Evolutionary conservation across 192 early-diverging fungal genomes (phyloP), one percentile per base, ranked within the genome.

Genomic region (Backusella parvicylindrica): DNA sequence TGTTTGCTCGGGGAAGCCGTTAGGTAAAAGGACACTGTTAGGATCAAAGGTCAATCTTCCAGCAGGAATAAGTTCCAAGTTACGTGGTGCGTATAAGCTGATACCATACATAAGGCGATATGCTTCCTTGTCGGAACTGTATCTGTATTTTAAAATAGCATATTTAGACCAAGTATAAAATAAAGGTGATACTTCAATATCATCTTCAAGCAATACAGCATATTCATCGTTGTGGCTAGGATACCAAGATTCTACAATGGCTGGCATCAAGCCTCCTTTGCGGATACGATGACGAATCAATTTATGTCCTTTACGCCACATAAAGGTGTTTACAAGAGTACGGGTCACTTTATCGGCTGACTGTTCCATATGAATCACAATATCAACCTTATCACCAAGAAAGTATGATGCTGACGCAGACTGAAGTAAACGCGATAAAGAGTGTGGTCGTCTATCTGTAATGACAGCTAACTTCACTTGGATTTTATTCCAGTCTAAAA

Each of bases 201-300:
- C 89, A 64, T 90, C 89, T 73, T 90, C 89, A n/a, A 90, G 64
- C 32, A 88, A 63, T 8, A 90, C 81, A 6, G 84, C 87, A 64
- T 88, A 90, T 35, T 90, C 87, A 66, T 90, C 66, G 60, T 88
- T 77, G 26, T 82, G 73, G 13, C 68, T 70, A 16, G 89, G 87
- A 64, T 88, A 88, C 86, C 86, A 90, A 1, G 87, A 83, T 74
- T 90, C 89, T 0, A 89, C 84, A 21, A 90, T 82, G 4, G 89
- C 89, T 36, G 85, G 79, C 83, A 88, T 84, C 33, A 90, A 72
- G 15, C 89, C 89, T 28, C 86, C 89, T 73, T 87, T 80, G 38
- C 74, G 77, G 7, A 88, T 81, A n/a, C 89, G 84, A 66, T 88
- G 84, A 9, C 86, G 68, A 70, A 89, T 74, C 30, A 76, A 79